These are phyloP conservation scores for Fusarium hainanense DNA, from an alignment of 2,329 filamentous ascomycete genomes.

Conservation along the genomic window DNA sequence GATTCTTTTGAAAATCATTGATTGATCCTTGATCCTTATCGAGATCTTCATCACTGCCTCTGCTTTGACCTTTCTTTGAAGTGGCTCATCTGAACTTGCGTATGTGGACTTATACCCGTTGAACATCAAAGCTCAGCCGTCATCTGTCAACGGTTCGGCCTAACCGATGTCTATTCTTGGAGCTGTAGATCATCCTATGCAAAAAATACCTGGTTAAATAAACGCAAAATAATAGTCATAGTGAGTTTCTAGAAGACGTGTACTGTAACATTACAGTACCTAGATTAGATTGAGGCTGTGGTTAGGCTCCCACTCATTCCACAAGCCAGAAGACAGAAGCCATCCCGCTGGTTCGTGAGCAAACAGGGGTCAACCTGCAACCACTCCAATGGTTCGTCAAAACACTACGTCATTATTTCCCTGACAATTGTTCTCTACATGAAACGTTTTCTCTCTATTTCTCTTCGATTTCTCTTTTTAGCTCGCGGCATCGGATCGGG, in stretches of 20 bases:
- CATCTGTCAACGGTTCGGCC: neutral
- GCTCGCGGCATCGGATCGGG: constrained; percentile 29
- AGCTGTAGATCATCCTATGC: neutral
- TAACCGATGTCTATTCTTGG: constrained; percentile 28
- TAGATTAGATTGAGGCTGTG: neutral
- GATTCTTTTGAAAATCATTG: neutral
- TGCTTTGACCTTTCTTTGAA: neutral
- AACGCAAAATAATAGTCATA: constrained; percentile 4
- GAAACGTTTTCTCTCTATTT: constrained; percentile 3
- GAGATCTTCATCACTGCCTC: neutral
- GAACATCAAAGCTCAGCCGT: neutral
- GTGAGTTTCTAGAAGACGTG: constrained; percentile 18
- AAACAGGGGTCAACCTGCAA: constrained; percentile 32
- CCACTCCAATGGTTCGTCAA: constrained; percentile 28
- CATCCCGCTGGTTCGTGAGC: neutral
- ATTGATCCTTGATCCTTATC: neutral
- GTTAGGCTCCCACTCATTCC: constrained; percentile 6
- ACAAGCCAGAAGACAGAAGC: neutral
- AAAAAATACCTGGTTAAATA: neutral
- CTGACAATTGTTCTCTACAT: neutral
- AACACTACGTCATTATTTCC: constrained; percentile 37
- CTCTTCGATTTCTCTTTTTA: neutral
- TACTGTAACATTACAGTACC: constrained; percentile 12
- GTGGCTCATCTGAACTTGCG: constrained; percentile 6
- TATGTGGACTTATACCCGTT: neutral